Base-by-base conservation (phyloP, 768 basidiomycete species). In the Podaxis sp. region DNA sequence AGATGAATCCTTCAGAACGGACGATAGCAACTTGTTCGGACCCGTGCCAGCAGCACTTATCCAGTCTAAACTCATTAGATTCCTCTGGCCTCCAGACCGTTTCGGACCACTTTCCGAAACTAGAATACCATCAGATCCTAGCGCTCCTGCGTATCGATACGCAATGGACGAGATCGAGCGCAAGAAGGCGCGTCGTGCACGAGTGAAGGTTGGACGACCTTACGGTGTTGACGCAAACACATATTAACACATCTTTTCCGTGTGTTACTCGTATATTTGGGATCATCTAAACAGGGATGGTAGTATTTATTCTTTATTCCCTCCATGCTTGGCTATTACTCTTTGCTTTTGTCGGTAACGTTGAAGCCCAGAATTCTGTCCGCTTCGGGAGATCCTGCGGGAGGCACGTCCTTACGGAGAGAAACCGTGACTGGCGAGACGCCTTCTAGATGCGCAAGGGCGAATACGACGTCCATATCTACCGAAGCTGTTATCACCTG, bases 21-120 rank as follows among this genome's bases (percentile, higher is more conserved):
- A 85, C 56, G 90, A 90, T 66, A 90, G 88, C 73, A 90, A 90
- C 69, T 70, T 74, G 0, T 89, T 88, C 69, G 89, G 90, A 5
- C 85, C 89, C 7, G 62, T 86, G 4, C 79, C 85, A 1, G 67
- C 76, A 28, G 79, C 75, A 11, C 73, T 85, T 55, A 72, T 85
- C 38, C 77, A 84, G 52, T 80, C 84, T 2, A 82, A 76, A 66
- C 71, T 86, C 36, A 65, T 77, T 55, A 71, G 76, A 59, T 72
- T 86, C 35, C 40, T 84, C 27, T 86, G 84, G 82, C 85, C 85
- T 5, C 71, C 74, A 6, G 64, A 76, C 38, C 79, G 85, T 2
- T 72, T 77, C 58, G 84, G 85, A 1, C 66, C 60, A 27, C 58
- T 72, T 47, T 35, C 62, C 48, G 62, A 58, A 55, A 65, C 50